These are phyloP conservation scores for Pythium rishiriense DNA, from an alignment of 352 stramenopile species.

Conservation along the genomic window DNA sequence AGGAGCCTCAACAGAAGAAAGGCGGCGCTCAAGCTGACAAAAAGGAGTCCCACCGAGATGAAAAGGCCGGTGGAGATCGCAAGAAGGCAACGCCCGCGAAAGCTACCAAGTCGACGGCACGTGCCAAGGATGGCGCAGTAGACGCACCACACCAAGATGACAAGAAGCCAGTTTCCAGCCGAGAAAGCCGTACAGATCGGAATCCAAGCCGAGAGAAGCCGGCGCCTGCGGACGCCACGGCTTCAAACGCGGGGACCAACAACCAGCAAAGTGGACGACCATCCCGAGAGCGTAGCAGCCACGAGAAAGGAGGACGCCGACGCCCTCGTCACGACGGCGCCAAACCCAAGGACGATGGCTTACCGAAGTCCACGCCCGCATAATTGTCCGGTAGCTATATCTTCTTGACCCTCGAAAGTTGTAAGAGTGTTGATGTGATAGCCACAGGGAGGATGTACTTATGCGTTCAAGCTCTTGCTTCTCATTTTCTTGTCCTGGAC, in stretches of 20 bases:
- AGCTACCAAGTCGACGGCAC: background rate
- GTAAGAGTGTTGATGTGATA: too few species aligned
- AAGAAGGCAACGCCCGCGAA: background rate
- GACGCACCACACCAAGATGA: background rate
- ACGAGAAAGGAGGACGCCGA: background rate
- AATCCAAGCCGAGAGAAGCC: background rate
- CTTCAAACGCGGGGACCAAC: background rate
- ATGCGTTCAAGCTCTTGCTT: background rate
- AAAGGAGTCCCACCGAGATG: background rate
- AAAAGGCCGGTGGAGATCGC: background rate
- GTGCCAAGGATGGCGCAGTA: background rate
- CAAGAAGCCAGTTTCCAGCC: background rate
- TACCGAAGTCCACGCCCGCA: background rate
- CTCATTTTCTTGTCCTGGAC: background rate
- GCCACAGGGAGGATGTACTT: too few species aligned
- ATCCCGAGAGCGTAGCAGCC: background rate
- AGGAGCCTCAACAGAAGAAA: background rate
- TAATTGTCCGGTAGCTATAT: background rate
- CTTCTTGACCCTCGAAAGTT: too few species aligned
- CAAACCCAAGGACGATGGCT: background rate
- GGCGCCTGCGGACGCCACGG: too few species aligned
- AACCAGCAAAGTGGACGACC: background rate
- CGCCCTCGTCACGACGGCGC: background rate
- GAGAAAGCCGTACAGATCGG: background rate
- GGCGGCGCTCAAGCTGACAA: background rate